Evolutionary conservation across 2,329 filamentous ascomycete species (phyloP).

Genomic region (Bipolaris cookei): DNA sequence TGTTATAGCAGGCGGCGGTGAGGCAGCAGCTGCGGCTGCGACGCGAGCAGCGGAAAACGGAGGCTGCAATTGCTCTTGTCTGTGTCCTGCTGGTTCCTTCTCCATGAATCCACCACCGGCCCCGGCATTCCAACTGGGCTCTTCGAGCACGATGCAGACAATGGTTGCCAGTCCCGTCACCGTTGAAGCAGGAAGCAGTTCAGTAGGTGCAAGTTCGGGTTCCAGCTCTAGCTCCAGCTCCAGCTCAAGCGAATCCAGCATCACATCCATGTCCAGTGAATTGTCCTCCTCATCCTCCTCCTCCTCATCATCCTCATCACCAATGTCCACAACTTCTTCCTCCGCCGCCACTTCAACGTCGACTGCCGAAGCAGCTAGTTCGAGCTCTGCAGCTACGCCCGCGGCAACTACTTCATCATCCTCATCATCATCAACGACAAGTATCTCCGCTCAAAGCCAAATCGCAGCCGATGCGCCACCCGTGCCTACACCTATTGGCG

Average conservation of each 20-base stretch:
- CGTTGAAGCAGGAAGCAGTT: conserved; percentile 27
- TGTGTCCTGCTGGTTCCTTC: conserved; percentile 39
- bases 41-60: conserved; percentile 20
- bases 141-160: conserved; percentile 33
- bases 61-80: conserved; percentile 40
- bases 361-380: conserved; percentile 1
- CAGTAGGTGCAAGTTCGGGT: conserved; percentile 8
- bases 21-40: conserved; percentile 19
- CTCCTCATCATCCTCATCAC: neutral
- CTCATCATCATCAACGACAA: conserved; percentile 6
- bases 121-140: conserved; percentile 37
- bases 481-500: conserved; percentile 17
- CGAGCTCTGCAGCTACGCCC: conserved; percentile 6
- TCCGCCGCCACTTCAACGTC: neutral
- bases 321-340: neutral
- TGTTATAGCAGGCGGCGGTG: conserved; percentile 27
- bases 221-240: neutral
- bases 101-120: conserved; percentile 39
- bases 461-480: conserved; percentile 23
- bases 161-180: conserved; percentile 30
- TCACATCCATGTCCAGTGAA: no score
- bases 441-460: conserved; percentile 32
- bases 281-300: conserved; percentile 11
- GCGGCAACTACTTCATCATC: conserved; percentile 9
- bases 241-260: neutral